Conservation (phyloP, 2,329 filamentous ascomycete species). For the Pseudocercospora macadamiae region DNA sequence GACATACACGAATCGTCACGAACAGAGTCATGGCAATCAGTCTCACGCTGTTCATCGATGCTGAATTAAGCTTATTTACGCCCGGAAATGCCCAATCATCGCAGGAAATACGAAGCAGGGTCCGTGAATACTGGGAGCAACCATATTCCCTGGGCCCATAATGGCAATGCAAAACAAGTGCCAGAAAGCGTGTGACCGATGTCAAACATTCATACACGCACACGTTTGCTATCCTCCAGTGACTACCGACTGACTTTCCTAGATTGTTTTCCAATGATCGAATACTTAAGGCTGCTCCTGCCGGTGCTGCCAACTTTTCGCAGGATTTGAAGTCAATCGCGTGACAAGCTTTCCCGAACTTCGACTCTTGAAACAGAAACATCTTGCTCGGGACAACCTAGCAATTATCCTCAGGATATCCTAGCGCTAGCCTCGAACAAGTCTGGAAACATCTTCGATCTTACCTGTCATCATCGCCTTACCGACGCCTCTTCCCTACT, state of each 20-base stretch:
- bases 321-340: not conserved
- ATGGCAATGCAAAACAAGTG: not conserved
- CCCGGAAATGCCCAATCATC: not conserved
- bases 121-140: not conserved
- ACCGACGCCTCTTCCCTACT: conserved; percentile 2
- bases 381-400: not conserved
- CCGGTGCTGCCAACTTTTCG: not conserved
- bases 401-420: conserved; percentile 3
- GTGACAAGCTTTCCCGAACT: not conserved
- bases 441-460: not conserved
- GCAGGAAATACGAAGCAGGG: not conserved
- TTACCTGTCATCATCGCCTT: not conserved
- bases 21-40: not conserved
- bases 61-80: not conserved
- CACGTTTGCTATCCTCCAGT: not conserved
- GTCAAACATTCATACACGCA: not conserved
- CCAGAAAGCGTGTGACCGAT: not conserved
- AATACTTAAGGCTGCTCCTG: conserved; percentile 1
- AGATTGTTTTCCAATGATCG: not conserved
- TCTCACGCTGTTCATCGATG: not conserved
- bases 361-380: conserved; percentile 2
- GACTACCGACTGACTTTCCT: not conserved
- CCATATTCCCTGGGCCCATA: conserved; percentile 3
- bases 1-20: conserved; percentile 5
- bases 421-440: conserved; percentile 3